phyloP scores from a whole-genome alignment of 352 stramenopile species.

The Pythium insidiosum region DNA sequence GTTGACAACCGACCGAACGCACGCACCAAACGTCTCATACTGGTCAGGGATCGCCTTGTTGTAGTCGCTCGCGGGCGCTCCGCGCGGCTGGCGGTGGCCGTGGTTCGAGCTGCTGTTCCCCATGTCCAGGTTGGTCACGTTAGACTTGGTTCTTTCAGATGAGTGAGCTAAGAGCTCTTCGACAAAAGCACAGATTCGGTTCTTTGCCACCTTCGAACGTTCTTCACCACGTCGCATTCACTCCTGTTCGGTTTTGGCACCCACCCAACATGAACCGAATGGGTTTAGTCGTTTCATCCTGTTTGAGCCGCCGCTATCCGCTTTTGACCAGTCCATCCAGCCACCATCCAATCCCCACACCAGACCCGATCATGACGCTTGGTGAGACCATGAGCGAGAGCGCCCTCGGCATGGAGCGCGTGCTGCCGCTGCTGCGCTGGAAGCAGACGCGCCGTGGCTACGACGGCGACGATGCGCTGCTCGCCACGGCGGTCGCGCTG shows the following conservation, averaged over 20 bases:
- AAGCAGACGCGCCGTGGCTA: slow-evolving; percentile 44
- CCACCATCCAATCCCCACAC: too few relatives aligned
- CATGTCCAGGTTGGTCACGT: not conserved
- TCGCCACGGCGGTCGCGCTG: slow-evolving; percentile 26
- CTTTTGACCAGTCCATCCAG: too few relatives aligned
- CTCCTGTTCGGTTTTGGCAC: not conserved
- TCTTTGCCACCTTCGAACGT: not conserved
- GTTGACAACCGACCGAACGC: too few relatives aligned
- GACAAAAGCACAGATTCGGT: not conserved
- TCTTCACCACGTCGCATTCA: not conserved
- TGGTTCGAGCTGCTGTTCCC: slow-evolving; percentile 1
- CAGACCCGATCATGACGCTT: too few relatives aligned
- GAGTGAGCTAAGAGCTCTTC: slow-evolving; percentile 2
- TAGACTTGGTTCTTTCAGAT: slow-evolving; percentile 2
- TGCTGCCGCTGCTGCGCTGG: slow-evolving; percentile 61
- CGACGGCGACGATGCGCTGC: slow-evolving; percentile 32
- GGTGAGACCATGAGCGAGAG: not conserved
- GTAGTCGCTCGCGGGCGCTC: too few relatives aligned
- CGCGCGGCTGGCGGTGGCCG: slow-evolving; percentile 13
- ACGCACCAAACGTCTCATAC: slow-evolving; percentile 54
- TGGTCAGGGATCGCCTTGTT: slow-evolving; percentile 44
- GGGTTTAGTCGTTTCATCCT: too few relatives aligned
- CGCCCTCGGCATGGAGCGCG: slow-evolving; percentile 31
- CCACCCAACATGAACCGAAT: not conserved
- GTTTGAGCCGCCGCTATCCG: too few relatives aligned